Base-by-base conservation (phyloP, 148 eudicot species). In the Euryodendron excelsum region DNA sequence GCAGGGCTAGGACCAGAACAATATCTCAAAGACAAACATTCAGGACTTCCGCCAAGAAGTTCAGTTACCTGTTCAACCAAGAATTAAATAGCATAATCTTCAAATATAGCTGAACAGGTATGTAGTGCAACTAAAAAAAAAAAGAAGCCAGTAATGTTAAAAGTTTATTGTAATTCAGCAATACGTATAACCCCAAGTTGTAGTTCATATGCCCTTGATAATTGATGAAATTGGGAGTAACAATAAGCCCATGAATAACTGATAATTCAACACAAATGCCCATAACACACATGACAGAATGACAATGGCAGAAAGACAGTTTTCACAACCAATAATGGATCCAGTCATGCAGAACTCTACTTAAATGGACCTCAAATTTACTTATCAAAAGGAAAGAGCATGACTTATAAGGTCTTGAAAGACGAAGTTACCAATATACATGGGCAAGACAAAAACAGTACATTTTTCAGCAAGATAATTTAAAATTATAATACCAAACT, bases 1-100 rank as follows among this genome's bases (percentile, higher is more conserved):
- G 56, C 41, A 69, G 96, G 97, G 73, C 72, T 75, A 48, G 84
- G 84, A 59, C 94, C 99, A 66, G 88, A 87, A 84, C 98, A 92
- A 83, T 93, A 94, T 84, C 52, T 83, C 78, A 60, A 56, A 45
- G 91, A 87, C 80, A 87, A 70, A 17, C 77, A 28, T 10, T 91
- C 88, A 18, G 84, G 62, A 72, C 79, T 78, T 79, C 81, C 85
- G 64, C 85, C 91, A 58, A 95, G 93, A 87, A 90, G 86, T 78
- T 89, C 90, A 72, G 83, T 75, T 47, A 95, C 90, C 98, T 95
- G 83, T 72, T 70, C 58, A 69, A 25, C 30, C 74, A 65, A 55
- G 8, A 72, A 3, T 41, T 37, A 25, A 73, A 62, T 15, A 59
- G n/a, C 21, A 61, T 59, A 67, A 81, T 61, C 13, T 75, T 44